phyloP scores from a whole-genome alignment of 2,329 filamentous ascomycete genomes.

The Verruconis gallopava region DNA sequence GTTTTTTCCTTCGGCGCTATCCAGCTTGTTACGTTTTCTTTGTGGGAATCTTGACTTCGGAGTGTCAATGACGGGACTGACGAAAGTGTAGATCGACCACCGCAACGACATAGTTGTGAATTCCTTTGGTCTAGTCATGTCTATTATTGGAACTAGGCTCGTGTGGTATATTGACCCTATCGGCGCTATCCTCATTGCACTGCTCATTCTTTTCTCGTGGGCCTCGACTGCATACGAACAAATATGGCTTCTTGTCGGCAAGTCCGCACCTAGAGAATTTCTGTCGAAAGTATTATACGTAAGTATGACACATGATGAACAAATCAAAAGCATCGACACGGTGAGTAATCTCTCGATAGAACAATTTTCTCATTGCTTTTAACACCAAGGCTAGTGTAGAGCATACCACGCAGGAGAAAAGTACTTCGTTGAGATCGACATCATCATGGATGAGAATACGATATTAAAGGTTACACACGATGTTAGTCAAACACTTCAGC shows the following conservation, averaged over 20 bases:
- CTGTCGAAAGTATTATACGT: conserved; percentile 45
- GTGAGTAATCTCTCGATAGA: conserved; percentile 21
- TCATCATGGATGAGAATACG: conserved; percentile 44
- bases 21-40: conserved; percentile 45
- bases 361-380: neutral
- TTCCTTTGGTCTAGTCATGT: conserved; percentile 42
- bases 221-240: conserved; percentile 48
- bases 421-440: conserved; percentile 50
- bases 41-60: conserved; percentile 17
- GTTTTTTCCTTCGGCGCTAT: conserved; percentile 39
- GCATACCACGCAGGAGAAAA: conserved; percentile 50
- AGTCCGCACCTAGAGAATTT: conserved; percentile 45
- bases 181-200: conserved; percentile 46
- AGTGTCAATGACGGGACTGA: neutral
- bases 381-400: conserved; percentile 27
- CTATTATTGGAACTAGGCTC: conserved; percentile 37
- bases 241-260: conserved; percentile 48
- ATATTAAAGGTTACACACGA: conserved; percentile 47
- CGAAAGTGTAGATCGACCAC: conserved; percentile 32
- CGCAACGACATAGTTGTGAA: conserved; percentile 46
- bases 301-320: conserved; percentile 40
- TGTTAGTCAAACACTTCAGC: conserved; percentile 45
- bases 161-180: conserved; percentile 51
- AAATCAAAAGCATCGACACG: conserved; percentile 45
- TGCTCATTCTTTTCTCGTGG: conserved; percentile 51